Evolutionary conservation across 768 basidiomycete species (phyloP), one percentile per base, ranked within the genome.

Genomic region (Boletus patriciae): DNA sequence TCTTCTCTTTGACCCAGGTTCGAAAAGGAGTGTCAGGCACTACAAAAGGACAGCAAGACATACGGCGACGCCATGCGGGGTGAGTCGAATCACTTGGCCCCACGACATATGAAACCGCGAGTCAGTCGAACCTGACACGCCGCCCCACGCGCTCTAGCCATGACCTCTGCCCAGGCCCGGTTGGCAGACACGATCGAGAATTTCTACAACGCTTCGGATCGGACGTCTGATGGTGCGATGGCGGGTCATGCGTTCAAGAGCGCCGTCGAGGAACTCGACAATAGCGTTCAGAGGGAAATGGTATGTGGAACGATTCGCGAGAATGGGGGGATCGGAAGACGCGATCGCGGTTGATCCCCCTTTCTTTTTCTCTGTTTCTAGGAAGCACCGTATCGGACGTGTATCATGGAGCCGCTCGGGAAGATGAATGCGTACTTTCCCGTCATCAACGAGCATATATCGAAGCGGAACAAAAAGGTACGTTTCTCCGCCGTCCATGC

Each of bases 381-480:
- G 94, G 97, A 99, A 59, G 85, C 84, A 2, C 96, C 97, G 5
- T 99, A 90, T 75, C 85, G 97, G 31, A 93, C 94, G 27, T 93
- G 96, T 23, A 88, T 98, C 48, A 86, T 95, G 53, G 97, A 98
- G 67, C 97, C 97, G 3, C 78, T 98, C 4, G 94, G 95, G 3
- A 97, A 95, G 77, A 92, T 99, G 86, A 93, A 92, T 69, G 88
- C 91, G 0, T 97, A 97, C 73, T 96, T 93, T 75, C 92, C 94
- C 4, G 76, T 92, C 33, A 86, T 98, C 71, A 97, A 97, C 69
- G 92, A 95, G 56, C 92, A 95, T 54, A 93, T 99, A 60, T 58
- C 83, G 50, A 99, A 99, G 75, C 84, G 97, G 51, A 91, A 96
- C 76, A 96, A 99, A 80, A 99, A 98, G 84, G 95, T 92, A 41